Base-by-base conservation (phyloP, 2,329 filamentous ascomycete genomes). In the Didymella segeticola region DNA sequence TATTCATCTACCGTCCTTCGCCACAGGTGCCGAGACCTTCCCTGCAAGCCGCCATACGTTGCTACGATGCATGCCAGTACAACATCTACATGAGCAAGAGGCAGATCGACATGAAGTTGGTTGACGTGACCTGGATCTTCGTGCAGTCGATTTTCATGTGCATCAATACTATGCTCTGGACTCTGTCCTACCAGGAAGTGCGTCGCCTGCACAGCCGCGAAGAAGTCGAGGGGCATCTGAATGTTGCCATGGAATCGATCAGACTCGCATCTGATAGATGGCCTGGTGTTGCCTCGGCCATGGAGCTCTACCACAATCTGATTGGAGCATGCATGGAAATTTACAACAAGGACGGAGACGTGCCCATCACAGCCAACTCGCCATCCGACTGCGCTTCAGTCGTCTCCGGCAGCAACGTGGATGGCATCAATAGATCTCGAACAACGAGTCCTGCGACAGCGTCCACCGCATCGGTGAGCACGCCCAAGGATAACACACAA, bases 41-140 rank as follows among this genome's bases (percentile, higher is more conserved):
- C 0, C 74, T 88, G 7, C 78, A 83, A n/a, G 91, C 93, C 1
- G 93, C 93, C 1, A 78, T 84, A 26, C 88, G 86, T 62, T 98
- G 93, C 71, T 97, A 89, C 68, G 87, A 95, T 38, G 92, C 91
- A 33, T 88, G 91, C 39, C 82, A 87, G 10, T 90, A 86, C 74
- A 93, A 96, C 69, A 90, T 97, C 64, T 83, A 88, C 61, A 86
- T 93, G 70, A 89, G 92, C 37, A 86, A 86, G 69, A 87, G 89
- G 66, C 92, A 96, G 73, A 89, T 96, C 68, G 84, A 88, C 61
- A 86, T 83, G 14, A 83, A 84, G 12, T 87, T 86, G 19, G 86
- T 95, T 10, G 93, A 97, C 69, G 82, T 97, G 56, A 97, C 93
- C 1, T 98, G 93, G 93, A 88, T 96, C 36, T 96, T 96, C 68